A percentile compares a stretch with the other conserved stretches of the same genome.
phyloP scores from a whole-genome alignment of 352 stramenopile species.

The Phytophthora palmivora region DNA sequence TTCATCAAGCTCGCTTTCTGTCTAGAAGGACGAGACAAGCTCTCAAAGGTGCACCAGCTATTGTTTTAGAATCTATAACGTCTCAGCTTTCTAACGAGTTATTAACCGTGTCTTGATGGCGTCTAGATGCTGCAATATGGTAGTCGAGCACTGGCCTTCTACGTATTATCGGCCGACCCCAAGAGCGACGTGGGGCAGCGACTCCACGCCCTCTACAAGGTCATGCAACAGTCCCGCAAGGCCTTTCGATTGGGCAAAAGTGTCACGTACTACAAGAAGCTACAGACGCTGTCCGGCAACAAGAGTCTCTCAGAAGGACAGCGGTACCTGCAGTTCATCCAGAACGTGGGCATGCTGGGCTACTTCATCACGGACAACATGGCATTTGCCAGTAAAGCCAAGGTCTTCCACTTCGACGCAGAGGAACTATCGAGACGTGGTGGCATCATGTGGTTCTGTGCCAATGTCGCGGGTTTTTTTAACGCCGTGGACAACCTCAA shows the following conservation, averaged over 20 bases:
- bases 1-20: constrained; percentile 75
- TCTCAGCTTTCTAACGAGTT: constrained; percentile 26
- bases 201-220: constrained; percentile 81
- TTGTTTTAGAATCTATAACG: neutral
- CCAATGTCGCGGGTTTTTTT: constrained; percentile 83
- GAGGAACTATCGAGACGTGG: constrained; percentile 70
- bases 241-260: constrained; percentile 89
- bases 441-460: constrained; percentile 85
- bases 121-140: constrained; percentile 82
- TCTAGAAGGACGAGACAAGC: constrained; percentile 87
- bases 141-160: constrained; percentile 81
- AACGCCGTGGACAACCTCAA: constrained; percentile 77
- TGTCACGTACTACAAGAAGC: constrained; percentile 83
- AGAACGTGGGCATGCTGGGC: constrained; percentile 85
- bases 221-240: constrained; percentile 84
- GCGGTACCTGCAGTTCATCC: constrained; percentile 75
- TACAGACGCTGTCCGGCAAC: constrained; percentile 57
- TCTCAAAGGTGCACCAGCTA: constrained; percentile 78
- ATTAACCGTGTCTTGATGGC: neutral
- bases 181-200: constrained; percentile 85
- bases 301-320: constrained; percentile 58
- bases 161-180: constrained; percentile 76
- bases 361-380: constrained; percentile 91
- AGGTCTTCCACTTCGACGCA: constrained; percentile 71
- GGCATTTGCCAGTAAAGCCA: constrained; percentile 84